Evolutionary conservation across 371 early-diverging fungal species (phyloP), one percentile per base, ranked within the genome.

Genomic region (Rhizomucor miehei): DNA sequence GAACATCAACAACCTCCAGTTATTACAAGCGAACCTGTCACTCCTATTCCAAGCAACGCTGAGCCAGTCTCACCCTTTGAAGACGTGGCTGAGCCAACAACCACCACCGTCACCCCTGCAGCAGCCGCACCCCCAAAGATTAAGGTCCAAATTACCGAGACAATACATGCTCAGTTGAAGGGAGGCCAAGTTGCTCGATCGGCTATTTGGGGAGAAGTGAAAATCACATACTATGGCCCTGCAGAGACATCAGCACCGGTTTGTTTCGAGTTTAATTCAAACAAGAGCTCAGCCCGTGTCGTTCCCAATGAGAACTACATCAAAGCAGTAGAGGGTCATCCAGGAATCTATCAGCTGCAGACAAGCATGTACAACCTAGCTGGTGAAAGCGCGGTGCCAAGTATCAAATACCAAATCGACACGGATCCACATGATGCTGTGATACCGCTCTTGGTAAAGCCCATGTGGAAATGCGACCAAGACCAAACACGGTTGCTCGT

Each of bases 391-490:
- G 25, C 59, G 1, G 54, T 67, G 16, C 46, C 60, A 2, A 72
- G 75, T 43, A 48, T 80, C 17, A 83, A 77, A 56, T 81, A 82
- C 38, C 75, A 76, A 44, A 59, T 65, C 41, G 65, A 59, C 37
- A 48, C 61, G 1, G 70, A 71, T 11, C 54, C 64, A 1, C 57
- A 62, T 48, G 52, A 17, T 19, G 77, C 80, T n/a, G 38, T 40
- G 39, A 24, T 43, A 3, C 51, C 80, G 35, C 49, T 72, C 24
- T 34, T 25, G 46, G 57, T 79, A 12, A 75, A 74, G 14, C 80
- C 81, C 2, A 71, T 80, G 44, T 84, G 84, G 84, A 84, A 80
- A 57, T 77, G 77, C 24, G 81, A 84, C 24, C 55, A 66, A 1
- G 69, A 77, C 12, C 77, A 81, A 56, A 75, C 78, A 2, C 64